Evolutionary conservation across 2,329 filamentous ascomycete genomes (phyloP).

Genomic region (Alternaria infectoria): DNA sequence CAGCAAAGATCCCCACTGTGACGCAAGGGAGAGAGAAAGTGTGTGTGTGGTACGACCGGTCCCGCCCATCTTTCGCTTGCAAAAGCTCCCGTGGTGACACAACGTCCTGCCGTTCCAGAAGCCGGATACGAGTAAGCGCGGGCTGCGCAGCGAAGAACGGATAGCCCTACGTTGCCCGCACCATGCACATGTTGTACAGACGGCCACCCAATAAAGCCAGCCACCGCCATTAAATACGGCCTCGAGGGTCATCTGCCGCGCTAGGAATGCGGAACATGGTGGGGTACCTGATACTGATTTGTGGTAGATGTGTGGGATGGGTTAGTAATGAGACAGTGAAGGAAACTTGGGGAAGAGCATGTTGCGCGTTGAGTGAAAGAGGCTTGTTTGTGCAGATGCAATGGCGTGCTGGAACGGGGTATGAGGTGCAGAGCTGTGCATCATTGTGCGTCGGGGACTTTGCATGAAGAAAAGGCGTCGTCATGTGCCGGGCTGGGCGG

Average conservation of each 20-base stretch:
- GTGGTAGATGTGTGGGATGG: background rate
- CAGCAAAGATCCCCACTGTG: background rate
- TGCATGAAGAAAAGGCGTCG: background rate
- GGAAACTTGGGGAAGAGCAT: background rate
- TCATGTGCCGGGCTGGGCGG: background rate
- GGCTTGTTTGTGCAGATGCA: background rate
- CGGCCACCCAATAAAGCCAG: background rate
- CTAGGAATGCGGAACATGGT: background rate
- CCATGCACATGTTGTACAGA: background rate
- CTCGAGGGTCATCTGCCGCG: background rate
- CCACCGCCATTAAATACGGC: background rate
- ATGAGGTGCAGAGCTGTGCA: background rate
- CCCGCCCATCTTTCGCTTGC: background rate
- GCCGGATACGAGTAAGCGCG: background rate
- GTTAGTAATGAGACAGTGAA: background rate
- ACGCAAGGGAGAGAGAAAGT: background rate
- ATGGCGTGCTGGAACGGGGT: background rate
- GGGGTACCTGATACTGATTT: background rate
- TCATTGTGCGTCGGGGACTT: background rate
- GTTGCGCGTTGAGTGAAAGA: constrained; percentile 3
- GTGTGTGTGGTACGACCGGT: background rate
- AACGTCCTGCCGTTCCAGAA: background rate
- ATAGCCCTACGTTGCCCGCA: background rate
- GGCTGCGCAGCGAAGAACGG: background rate
- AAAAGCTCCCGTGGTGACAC: background rate